Conservation (phyloP, 345 rosid genomes). For the Pugionium cornutum region DNA sequence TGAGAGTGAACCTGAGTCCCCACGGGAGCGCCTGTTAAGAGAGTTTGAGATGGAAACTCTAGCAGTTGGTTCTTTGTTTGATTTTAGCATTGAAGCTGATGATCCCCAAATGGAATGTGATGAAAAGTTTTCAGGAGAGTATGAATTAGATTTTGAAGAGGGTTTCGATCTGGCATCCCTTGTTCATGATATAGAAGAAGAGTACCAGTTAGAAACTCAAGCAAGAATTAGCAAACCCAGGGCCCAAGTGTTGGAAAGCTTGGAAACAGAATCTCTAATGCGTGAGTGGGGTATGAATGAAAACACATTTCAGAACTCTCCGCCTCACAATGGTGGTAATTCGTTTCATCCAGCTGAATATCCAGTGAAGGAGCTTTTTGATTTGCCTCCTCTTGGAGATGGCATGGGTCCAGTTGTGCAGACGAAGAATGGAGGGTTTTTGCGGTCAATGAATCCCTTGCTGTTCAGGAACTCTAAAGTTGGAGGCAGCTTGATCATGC, state of each 20-base stretch:
- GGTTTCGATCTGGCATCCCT: constrained; percentile 56
- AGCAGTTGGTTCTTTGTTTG: constrained; percentile 66
- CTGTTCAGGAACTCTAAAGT: constrained; percentile 64
- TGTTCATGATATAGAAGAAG: constrained; percentile 62
- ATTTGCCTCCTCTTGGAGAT: constrained; percentile 77
- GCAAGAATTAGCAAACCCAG: constrained; percentile 47
- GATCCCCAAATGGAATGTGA: constrained; percentile 49
- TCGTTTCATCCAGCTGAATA: constrained; percentile 62
- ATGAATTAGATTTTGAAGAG: constrained; percentile 46
- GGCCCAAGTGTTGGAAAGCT: constrained; percentile 70
- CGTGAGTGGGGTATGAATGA: constrained; percentile 89
- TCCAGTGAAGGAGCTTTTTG: constrained; percentile 56
- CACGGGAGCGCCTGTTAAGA: constrained; percentile 83
- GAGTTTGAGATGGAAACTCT: constrained; percentile 82
- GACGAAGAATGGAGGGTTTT: constrained; percentile 76
- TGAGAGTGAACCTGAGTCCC: constrained; percentile 92
- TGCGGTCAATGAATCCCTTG: constrained; percentile 79
- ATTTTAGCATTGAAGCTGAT: constrained; percentile 43
- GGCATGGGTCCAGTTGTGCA: constrained; percentile 85
- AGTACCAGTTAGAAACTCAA: constrained; percentile 51
- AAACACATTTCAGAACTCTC: constrained; percentile 69
- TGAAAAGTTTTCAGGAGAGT: constrained; percentile 36
- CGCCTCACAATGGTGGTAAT: constrained; percentile 47
- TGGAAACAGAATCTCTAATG: constrained; percentile 89
- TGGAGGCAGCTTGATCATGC: constrained; percentile 85